Evolutionary conservation across 2,329 filamentous ascomycete species (phyloP).

Genomic region (Shiraia bambusicola): DNA sequence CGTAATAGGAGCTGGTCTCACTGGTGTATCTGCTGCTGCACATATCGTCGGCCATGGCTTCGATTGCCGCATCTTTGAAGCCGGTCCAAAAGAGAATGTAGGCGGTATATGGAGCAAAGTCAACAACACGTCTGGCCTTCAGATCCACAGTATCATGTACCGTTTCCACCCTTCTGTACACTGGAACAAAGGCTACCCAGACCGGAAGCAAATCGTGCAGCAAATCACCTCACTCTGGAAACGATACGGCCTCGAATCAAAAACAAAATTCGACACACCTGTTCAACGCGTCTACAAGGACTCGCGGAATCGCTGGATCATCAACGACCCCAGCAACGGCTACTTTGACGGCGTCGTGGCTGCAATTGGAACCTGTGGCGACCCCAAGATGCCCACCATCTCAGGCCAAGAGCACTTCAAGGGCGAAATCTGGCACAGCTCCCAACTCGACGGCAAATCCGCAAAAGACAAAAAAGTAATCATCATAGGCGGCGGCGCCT

Average conservation of each 20-base stretch:
- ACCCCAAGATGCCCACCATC: constrained; percentile 71
- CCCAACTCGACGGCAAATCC: constrained; percentile 69
- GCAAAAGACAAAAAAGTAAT: constrained; percentile 74
- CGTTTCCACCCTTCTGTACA: constrained; percentile 79
- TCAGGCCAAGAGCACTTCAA: constrained; percentile 71
- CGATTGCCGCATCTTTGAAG: constrained; percentile 77
- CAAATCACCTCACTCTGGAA: constrained; percentile 75
- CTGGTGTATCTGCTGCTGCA: constrained; percentile 73
- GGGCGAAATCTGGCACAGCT: constrained; percentile 74
- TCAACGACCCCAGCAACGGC: constrained; percentile 71
- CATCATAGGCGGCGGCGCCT: constrained; percentile 77
- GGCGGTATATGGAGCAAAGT: constrained; percentile 83
- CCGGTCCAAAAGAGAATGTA: constrained; percentile 63
- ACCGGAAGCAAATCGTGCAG: constrained; percentile 71
- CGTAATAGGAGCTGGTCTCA: constrained; percentile 58
- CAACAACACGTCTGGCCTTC: constrained; percentile 78
- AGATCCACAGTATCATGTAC: constrained; percentile 87
- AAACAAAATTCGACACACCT: constrained; percentile 70
- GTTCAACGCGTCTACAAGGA: constrained; percentile 72
- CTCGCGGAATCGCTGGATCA: constrained; percentile 69
- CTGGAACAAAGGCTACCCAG: constrained; percentile 76
- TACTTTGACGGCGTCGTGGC: constrained; percentile 77
- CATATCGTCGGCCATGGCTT: constrained; percentile 86
- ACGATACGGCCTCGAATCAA: constrained; percentile 68
- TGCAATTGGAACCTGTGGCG: constrained; percentile 78